A percentile compares a stretch with the other conserved stretches of the same genome.
Conservation (phyloP, 2,329 filamentous ascomycete species). For the Ophiocordyceps camponoti-rufipedis region DNA sequence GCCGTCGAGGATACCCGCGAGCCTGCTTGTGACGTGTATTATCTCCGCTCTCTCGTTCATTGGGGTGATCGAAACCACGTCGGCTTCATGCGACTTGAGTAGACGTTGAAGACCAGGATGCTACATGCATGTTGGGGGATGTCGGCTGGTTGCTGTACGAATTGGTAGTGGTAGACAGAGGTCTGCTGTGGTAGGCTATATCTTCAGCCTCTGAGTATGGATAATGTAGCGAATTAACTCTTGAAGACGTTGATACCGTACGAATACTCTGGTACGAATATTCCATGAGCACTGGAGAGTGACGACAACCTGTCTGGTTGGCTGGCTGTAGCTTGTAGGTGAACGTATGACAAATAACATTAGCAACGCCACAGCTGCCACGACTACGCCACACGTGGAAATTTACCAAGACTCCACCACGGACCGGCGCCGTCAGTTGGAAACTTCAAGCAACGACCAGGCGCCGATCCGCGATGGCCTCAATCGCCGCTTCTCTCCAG, state of each 20-base stretch:
- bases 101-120: neutral
- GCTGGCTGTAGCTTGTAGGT: too few relatives aligned
- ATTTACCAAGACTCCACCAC: neutral
- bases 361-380: conserved; percentile 7
- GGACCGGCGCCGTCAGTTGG: neutral
- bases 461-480: conserved; percentile 32
- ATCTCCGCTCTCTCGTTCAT: too few relatives aligned
- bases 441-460: conserved; percentile 2
- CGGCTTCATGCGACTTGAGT: neutral
- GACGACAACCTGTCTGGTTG: too few relatives aligned
- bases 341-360: too few relatives aligned
- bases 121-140: neutral
- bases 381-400: conserved; percentile 8
- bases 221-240: neutral
- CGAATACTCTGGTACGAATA: too few relatives aligned
- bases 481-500: conserved; percentile 53
- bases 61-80: too few relatives aligned
- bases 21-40: neutral
- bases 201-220: neutral
- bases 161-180: too few relatives aligned
- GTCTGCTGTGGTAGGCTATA: too few relatives aligned
- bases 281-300: too few relatives aligned
- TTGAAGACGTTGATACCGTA: too few relatives aligned
- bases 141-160: neutral
- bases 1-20: neutral